Base-by-base conservation (phyloP, 2,329 filamentous ascomycete genomes). In the Bretziella fagacearum region DNA sequence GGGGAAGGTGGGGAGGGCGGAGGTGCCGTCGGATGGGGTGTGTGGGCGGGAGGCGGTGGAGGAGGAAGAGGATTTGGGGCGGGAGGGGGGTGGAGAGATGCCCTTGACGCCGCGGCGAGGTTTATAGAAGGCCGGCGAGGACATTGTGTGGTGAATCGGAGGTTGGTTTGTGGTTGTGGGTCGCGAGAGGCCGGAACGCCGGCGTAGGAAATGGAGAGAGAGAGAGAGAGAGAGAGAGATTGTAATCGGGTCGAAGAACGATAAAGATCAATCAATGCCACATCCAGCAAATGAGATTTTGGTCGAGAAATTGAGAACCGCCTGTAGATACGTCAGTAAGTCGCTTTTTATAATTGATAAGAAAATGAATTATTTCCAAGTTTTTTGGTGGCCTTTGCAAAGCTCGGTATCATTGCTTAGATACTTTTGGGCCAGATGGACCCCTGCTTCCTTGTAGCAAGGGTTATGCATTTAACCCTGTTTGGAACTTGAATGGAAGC, bases 1-100 rank as follows among this genome's bases (percentile, higher is more conserved):
- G 33, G 91, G 89, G 58, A 95, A 96, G 3, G 84, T 76, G 26
- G 89, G 89, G 35, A 67, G 63, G 43, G 70, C 67, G 44, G 71
- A 61, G 44, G 65, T 59, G 33, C 45, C 35, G 22, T 48, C 51
- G 53, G 44, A 46, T 13, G 49, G 39, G 27, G 37, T 27, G 39
- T 25, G 20, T 23, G 43, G 17, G 6, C 25, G 18, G 27, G 43
- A 42, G 4, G 40, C 23, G 11, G 36, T 42, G 18, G 42, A 33
- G 20, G 42, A 20, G 15, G 44, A 26, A 5, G 48, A 46, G 11
- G 27, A 27, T 17, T 30, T 43, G 8, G 32, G 23, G 27, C 37
- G 45, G 15, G 26, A 13, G 8, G 48, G 39, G 3, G 48, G 35
- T 11, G 48, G 48, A 15, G 48, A 51, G n/a, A 29, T 25, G 58